Percentiles rank a stretch among this genome's conserved stretches.
Evolutionary conservation across 768 basidiomycete species (phyloP).

Genomic region (Kwoniella sp.): DNA sequence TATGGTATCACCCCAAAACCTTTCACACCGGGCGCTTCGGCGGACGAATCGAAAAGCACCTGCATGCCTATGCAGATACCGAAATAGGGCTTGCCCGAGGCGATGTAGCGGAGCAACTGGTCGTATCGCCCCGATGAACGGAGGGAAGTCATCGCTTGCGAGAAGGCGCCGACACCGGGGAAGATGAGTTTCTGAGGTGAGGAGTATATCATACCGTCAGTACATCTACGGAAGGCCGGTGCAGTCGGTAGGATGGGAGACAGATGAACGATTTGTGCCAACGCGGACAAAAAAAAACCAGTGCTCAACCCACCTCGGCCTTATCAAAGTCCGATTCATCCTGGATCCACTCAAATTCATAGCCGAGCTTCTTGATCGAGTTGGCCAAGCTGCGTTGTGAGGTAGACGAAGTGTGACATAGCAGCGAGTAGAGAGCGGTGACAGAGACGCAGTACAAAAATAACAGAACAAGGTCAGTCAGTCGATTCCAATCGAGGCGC

Average conservation of each 20-base stretch:
- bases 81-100: constrained; percentile 88
- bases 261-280: neutral
- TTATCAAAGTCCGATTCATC: constrained; percentile 76
- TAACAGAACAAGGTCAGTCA: neutral
- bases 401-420: neutral
- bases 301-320: constrained; percentile 71
- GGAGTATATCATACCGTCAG: too few species aligned
- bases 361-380: constrained; percentile 78
- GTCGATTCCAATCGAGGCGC: too few species aligned
- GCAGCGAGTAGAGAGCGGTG: neutral
- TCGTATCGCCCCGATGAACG: constrained; percentile 71
- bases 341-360: constrained; percentile 85
- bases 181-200: constrained; percentile 84
- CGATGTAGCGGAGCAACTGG: constrained; percentile 78
- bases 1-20: constrained; percentile 87
- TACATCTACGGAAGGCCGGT: too few species aligned
- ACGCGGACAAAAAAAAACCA: neutral
- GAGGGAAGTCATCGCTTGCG: constrained; percentile 80
- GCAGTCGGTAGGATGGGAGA: neutral
- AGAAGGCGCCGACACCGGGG: constrained; percentile 94
- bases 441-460: neutral
- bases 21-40: constrained; percentile 68
- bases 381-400: constrained; percentile 73
- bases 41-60: constrained; percentile 83
- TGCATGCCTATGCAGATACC: constrained; percentile 97